phyloP scores from a whole-genome alignment of 2,329 filamentous ascomycete species.

The Ophiocordyceps unilateralis region DNA sequence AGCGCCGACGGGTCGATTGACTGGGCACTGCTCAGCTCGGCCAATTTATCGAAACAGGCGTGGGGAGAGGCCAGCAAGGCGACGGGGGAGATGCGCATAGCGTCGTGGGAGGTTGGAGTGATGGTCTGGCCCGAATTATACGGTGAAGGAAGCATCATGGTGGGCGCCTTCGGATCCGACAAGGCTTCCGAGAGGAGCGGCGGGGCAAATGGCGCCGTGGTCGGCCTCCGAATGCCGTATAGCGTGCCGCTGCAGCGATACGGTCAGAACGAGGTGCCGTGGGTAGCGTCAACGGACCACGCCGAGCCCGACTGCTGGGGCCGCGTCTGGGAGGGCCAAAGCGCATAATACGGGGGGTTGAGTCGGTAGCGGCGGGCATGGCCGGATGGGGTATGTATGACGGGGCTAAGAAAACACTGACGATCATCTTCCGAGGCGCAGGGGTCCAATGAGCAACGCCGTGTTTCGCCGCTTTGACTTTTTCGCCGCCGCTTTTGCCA shows the following conservation, averaged over 20 bases:
- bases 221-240: conserved; percentile 73
- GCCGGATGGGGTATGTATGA: no score
- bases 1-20: conserved; percentile 38
- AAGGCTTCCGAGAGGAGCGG: conserved; percentile 7
- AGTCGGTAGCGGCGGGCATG: no score
- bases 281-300: conserved; percentile 52
- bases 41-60: conserved; percentile 79
- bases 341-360: no score
- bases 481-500: neutral
- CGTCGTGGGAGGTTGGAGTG: conserved; percentile 73
- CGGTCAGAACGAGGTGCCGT: conserved; percentile 45
- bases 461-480: neutral
- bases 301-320: conserved; percentile 44
- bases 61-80: conserved; percentile 54
- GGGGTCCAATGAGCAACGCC: neutral
- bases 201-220: conserved; percentile 15
- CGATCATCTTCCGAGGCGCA: neutral
- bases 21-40: conserved; percentile 79
- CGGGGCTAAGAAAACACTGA: neutral
- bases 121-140: conserved; percentile 59
- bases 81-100: conserved; percentile 47
- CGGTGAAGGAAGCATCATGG: conserved; percentile 37
- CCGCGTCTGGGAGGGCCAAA: conserved; percentile 14
- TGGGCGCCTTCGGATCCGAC: conserved; percentile 50
- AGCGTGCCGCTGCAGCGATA: conserved; percentile 58